Base-by-base conservation (phyloP, 306 rosid species). In the Vigna angularis region DNA sequence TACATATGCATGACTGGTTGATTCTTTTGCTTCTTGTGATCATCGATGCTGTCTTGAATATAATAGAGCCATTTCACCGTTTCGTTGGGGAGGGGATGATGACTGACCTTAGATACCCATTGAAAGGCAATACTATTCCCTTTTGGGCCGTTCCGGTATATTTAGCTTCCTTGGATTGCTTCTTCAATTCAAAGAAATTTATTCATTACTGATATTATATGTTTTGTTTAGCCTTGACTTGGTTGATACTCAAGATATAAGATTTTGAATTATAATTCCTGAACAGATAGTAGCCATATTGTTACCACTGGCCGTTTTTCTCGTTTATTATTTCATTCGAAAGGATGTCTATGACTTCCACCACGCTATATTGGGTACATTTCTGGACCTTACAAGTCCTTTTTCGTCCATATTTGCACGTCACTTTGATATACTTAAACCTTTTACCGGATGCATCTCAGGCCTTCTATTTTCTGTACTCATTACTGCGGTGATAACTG, bases 131-230 rank as follows among this genome's bases (percentile, higher is more conserved):
- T 72, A 90, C 97, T 4, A 59, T 94, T 67, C 98, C 98, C 66
- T 71, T 94, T 75, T 94, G 98, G 98, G 88, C 88, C 78, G 98
- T 92, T 79, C 97, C 97, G 24, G 98, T 95, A 83, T 59, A 94
- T 79, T 74, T 72, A 50, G 34, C 26, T 20, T 64, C 50, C 44
- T 38, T 30, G 24, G 83, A 24, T 66, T 70, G 44, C 52, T 59
- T 17, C 61, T 9, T 63, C 3, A 4, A 68, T 9, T 63, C 3
- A 5, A 68, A 64, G 28, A 47, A 55, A 53, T 28, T 66, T 70
- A 26, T 18, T 9, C 65, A 20, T 9, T 61, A 14, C 16, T 48
- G 53, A 75, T 48, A 76, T 56, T 85, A 63, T 45, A 70, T 12
- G 69, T 24, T 62, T 34, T 57, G 8, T 72, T 82, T n/a, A 5